Percentiles rank a stretch among this genome's conserved stretches.
Evolutionary conservation across 2,329 filamentous ascomycete species (phyloP).

Genomic region (Aspergillus neotritici): DNA sequence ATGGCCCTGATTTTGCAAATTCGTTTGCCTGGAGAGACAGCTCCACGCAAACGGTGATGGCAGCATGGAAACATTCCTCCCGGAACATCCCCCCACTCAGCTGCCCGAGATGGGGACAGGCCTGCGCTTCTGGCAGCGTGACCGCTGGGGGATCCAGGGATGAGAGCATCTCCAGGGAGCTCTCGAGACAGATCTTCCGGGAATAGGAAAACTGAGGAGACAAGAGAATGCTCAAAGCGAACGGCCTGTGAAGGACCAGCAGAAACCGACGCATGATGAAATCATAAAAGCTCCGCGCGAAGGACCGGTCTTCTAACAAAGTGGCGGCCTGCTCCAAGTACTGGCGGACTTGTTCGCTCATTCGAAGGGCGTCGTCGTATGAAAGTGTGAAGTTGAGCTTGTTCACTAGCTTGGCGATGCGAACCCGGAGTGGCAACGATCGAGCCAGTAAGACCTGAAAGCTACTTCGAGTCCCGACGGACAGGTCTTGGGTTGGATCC

Average conservation of each 20-base stretch:
- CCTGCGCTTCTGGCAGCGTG: conserved; percentile 12
- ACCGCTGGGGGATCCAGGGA: conserved; percentile 20
- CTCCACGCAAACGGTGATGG: conserved; percentile 30
- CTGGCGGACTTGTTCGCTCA: conserved; percentile 25
- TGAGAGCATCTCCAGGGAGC: conserved; percentile 31
- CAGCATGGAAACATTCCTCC: conserved; percentile 30
- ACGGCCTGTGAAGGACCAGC: conserved; percentile 48
- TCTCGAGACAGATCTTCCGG: conserved; percentile 33
- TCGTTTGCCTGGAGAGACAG: conserved; percentile 27
- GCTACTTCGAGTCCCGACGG: conserved; percentile 20
- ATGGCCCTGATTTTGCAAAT: conserved; percentile 9
- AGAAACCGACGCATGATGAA: conserved; percentile 52
- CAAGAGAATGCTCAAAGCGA: conserved; percentile 28
- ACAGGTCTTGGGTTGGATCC: conserved; percentile 14
- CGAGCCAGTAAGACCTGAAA: conserved; percentile 25
- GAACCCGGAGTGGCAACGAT: conserved; percentile 25
- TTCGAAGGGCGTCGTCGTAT: conserved; percentile 29
- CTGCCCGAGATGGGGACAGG: conserved; percentile 26
- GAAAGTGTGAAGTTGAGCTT: conserved; percentile 25
- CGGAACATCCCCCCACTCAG: conserved; percentile 33
- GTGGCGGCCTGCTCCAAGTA: conserved; percentile 18
- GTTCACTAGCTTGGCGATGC: conserved; percentile 28
- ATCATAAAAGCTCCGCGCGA: conserved; percentile 41
- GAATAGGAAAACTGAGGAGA: conserved; percentile 35
- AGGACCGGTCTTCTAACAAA: conserved; percentile 22